These are phyloP conservation scores for Agarophyton chilense DNA, from an alignment of 23 red algal genomes.

Conservation along the genomic window DNA sequence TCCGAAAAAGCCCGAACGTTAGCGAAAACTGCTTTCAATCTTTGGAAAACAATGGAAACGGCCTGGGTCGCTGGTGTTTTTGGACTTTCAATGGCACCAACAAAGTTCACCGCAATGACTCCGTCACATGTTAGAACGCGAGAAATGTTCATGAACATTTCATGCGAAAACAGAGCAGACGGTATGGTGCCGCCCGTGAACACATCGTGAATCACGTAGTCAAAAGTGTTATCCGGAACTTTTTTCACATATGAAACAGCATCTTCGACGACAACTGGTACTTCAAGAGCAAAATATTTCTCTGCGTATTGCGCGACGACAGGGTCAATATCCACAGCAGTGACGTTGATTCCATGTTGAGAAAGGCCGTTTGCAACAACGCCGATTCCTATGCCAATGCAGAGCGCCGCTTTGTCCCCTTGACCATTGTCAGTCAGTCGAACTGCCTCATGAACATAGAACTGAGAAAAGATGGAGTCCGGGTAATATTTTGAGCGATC, in stretches of 20 bases:
- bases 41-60: slow-evolving; percentile 20
- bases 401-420: slow-evolving; percentile 16
- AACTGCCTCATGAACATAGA: slow-evolving; percentile 73
- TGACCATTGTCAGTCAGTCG: neutral
- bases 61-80: slow-evolving; percentile 30
- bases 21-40: slow-evolving; percentile 34
- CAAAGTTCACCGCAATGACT: slow-evolving; percentile 65
- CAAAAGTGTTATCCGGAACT: neutral
- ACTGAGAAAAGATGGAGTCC: slow-evolving; percentile 62
- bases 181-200: slow-evolving; percentile 65
- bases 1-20: slow-evolving; percentile 59
- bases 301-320: slow-evolving; percentile 41
- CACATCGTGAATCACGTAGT: slow-evolving; percentile 71
- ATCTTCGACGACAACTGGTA: slow-evolving; percentile 38
- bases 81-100: slow-evolving; percentile 34
- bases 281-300: slow-evolving; percentile 36
- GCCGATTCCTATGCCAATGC: slow-evolving; percentile 62
- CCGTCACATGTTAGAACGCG: slow-evolving; percentile 46
- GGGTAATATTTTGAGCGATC: neutral
- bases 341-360: slow-evolving; percentile 25
- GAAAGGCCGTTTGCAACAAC: slow-evolving; percentile 51
- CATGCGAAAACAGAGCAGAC: slow-evolving; percentile 19
- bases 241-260: slow-evolving; percentile 23
- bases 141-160: neutral
- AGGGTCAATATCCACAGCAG: slow-evolving; percentile 54